These are phyloP conservation scores for Coemansia sp. DNA, from an alignment of 192 early-diverging fungal genomes.

Conservation along the genomic window DNA sequence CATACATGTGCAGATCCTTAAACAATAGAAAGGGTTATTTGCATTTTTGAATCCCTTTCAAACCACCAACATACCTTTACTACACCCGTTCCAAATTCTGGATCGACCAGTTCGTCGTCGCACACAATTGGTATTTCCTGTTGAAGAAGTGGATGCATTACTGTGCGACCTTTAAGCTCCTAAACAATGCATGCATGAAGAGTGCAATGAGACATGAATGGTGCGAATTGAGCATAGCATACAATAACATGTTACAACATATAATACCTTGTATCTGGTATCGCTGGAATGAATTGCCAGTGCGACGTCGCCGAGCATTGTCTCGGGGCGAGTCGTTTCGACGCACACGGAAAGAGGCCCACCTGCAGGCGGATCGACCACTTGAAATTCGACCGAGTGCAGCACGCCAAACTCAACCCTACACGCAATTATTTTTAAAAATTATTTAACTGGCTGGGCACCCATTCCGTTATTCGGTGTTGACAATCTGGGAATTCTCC, in stretches of 20 bases:
- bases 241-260: neutral
- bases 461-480: slow-evolving; percentile 9
- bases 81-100: slow-evolving; percentile 90
- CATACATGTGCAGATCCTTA: no score
- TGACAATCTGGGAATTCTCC: no score
- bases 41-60: neutral
- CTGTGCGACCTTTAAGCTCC: slow-evolving; percentile 65
- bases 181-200: slow-evolving; percentile 6
- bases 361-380: slow-evolving; percentile 62
- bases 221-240: neutral
- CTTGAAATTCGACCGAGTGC: slow-evolving; percentile 82
- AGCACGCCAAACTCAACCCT: slow-evolving; percentile 96
- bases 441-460: neutral
- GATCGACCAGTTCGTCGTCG: slow-evolving; percentile 81
- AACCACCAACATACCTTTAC: slow-evolving; percentile 69
- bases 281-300: slow-evolving; percentile 91
- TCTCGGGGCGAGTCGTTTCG: slow-evolving; percentile 96
- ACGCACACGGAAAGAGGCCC: slow-evolving; percentile 73
- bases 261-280: slow-evolving; percentile 70
- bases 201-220: neutral
- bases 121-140: slow-evolving; percentile 80
- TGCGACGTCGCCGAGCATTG: slow-evolving; percentile 96
- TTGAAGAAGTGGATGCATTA: slow-evolving; percentile 80
- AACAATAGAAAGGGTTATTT: no score
- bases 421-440: slow-evolving; percentile 13